A percentile compares a stretch with the other conserved stretches of the same genome.
These are phyloP conservation scores for Botrytis fragariae DNA, from an alignment of 2,329 filamentous ascomycete species.

Conservation along the genomic window DNA sequence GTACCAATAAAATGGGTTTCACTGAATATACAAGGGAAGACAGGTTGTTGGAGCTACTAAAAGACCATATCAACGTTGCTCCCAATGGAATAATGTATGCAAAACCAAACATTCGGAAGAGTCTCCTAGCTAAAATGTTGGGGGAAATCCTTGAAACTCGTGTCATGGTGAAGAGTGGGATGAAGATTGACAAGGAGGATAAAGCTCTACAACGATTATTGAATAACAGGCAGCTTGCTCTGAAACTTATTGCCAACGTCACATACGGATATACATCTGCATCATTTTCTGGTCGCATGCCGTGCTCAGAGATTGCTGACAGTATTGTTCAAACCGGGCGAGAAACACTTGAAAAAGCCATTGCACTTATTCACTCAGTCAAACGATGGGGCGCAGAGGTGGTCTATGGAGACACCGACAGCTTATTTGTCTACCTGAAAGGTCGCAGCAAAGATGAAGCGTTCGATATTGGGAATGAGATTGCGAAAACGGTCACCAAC, in stretches of 20 bases:
- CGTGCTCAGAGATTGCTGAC: constrained; percentile 95
- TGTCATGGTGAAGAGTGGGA: constrained; percentile 96
- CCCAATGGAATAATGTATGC: constrained; percentile 97
- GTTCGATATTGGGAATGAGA: constrained; percentile 90
- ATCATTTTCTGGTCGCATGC: constrained; percentile 95
- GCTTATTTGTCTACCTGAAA: constrained; percentile 84
- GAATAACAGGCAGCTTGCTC: constrained; percentile 88
- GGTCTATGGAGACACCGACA: constrained; percentile 97
- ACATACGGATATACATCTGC: constrained; percentile 98
- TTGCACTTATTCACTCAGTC: constrained; percentile 86
- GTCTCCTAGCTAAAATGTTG: constrained; percentile 92
- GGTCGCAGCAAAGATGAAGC: constrained; percentile 85
- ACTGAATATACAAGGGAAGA: constrained; percentile 77
- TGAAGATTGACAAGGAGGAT: constrained; percentile 92
- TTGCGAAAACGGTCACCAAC: constrained; percentile 80
- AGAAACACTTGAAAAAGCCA: constrained; percentile 91
- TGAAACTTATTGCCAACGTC: constrained; percentile 97
- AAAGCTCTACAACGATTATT: constrained; percentile 79
- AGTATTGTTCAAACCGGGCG: constrained; percentile 95
- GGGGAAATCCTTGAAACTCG: constrained; percentile 92
- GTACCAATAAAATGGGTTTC: constrained; percentile 92
- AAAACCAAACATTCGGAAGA: constrained; percentile 81
- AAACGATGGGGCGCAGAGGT: constrained; percentile 91
- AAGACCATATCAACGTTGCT: constrained; percentile 85
- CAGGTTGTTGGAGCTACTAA: constrained; percentile 71